Percentiles rank a stretch among this genome's conserved stretches.
Conservation (phyloP, 768 basidiomycete genomes). For the Mycena capillaripes region DNA sequence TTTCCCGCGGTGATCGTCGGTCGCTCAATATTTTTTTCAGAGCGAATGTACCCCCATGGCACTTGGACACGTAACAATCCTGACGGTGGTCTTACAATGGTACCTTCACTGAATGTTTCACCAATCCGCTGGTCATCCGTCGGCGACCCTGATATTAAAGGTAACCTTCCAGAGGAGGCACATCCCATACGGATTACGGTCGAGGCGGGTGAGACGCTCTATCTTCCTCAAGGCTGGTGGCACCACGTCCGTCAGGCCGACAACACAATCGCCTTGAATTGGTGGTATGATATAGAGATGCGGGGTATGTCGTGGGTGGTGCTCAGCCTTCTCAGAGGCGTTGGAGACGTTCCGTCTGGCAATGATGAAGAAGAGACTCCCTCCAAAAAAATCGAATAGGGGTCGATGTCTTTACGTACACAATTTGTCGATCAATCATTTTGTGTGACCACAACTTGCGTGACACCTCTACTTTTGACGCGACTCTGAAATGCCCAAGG, state of each 20-base stretch:
- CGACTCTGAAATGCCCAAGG: constrained; percentile 67
- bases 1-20: neutral
- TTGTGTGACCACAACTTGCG: neutral
- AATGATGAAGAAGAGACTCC: constrained; percentile 46
- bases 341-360: constrained; percentile 52
- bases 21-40: constrained; percentile 48
- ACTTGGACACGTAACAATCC: constrained; percentile 65
- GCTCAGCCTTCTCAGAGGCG: constrained; percentile 71
- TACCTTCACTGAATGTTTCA: constrained; percentile 48
- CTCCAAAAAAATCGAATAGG: too few relatives aligned
- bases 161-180: constrained; percentile 63
- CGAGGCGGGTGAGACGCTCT: constrained; percentile 82
- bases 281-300: constrained; percentile 92
- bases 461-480: neutral
- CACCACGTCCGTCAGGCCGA: constrained; percentile 86
- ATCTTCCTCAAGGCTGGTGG: constrained; percentile 96
- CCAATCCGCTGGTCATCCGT: constrained; percentile 89
- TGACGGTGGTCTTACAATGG: constrained; percentile 45
- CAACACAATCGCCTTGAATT: constrained; percentile 81
- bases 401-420: too few relatives aligned
- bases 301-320: constrained; percentile 79
- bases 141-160: constrained; percentile 65
- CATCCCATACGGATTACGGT: constrained; percentile 79
- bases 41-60: constrained; percentile 76
- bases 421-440: neutral